These are phyloP conservation scores for Botryosphaeria dothidea DNA, from an alignment of 2,329 filamentous ascomycete species.

Conservation along the genomic window DNA sequence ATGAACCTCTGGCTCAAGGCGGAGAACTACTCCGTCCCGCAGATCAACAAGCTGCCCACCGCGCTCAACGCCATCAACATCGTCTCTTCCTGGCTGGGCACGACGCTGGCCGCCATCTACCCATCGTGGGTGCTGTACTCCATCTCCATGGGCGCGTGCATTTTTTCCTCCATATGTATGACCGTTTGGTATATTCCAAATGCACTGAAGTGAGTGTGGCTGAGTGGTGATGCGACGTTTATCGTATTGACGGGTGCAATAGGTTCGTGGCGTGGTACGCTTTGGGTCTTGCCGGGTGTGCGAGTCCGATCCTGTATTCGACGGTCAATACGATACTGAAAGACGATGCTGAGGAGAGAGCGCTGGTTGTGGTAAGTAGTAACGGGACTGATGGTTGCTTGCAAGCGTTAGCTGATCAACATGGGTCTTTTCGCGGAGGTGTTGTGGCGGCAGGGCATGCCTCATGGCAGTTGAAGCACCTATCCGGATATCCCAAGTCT, in stretches of 20 bases:
- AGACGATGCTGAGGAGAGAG: constrained; percentile 41
- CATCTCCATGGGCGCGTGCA: constrained; percentile 40
- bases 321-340: constrained; percentile 47
- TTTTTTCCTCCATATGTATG: constrained; percentile 50
- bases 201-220: constrained; percentile 43
- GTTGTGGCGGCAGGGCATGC: too few species aligned
- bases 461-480: too few species aligned
- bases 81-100: constrained; percentile 51
- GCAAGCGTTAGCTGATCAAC: neutral
- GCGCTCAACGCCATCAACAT: constrained; percentile 52
- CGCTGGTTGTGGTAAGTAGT: constrained; percentile 37
- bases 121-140: constrained; percentile 52
- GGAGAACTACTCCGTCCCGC: constrained; percentile 47
- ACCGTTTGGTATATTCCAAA: constrained; percentile 54
- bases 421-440: neutral
- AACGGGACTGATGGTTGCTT: neutral
- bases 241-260: neutral
- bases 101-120: constrained; percentile 54
- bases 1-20: constrained; percentile 58
- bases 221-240: neutral
- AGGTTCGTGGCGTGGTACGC: constrained; percentile 48
- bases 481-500: too few species aligned
- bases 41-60: constrained; percentile 55
- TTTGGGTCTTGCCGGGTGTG: constrained; percentile 41
- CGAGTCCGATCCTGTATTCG: constrained; percentile 47